These are phyloP conservation scores for Metschnikowia kunwiensis DNA, from an alignment of 805 yeast species.

Conservation along the genomic window DNA sequence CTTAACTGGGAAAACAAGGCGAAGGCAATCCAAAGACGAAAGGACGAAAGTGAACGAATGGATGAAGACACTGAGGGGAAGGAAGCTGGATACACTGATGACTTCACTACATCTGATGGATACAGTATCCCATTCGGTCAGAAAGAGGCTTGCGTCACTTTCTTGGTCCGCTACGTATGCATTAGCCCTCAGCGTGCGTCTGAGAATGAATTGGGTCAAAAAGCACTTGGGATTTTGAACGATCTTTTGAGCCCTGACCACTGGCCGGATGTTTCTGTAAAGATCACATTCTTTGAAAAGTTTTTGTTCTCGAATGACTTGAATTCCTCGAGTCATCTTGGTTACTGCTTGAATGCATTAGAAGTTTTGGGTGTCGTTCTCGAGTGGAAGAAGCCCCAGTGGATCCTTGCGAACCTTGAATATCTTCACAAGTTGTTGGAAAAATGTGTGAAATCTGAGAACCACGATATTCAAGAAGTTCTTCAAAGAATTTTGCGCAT, in stretches of 20 bases:
- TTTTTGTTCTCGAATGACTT: constrained; percentile 77
- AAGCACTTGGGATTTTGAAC: constrained; percentile 75
- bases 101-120: constrained; percentile 45
- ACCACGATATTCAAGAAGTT: constrained; percentile 83
- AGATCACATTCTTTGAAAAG: constrained; percentile 82
- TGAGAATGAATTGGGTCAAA: constrained; percentile 76
- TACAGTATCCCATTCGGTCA: constrained; percentile 71
- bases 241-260: constrained; percentile 65
- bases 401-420: constrained; percentile 73
- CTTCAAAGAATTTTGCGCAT: constrained; percentile 71
- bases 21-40: constrained; percentile 1
- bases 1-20: constrained; percentile 68
- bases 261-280: constrained; percentile 90
- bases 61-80: too few species aligned
- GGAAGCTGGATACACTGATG: constrained; percentile 19
- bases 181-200: constrained; percentile 80
- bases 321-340: constrained; percentile 62
- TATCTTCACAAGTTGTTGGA: constrained; percentile 73
- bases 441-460: constrained; percentile 76
- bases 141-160: constrained; percentile 87
- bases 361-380: constrained; percentile 84
- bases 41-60: not conserved
- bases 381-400: constrained; percentile 68
- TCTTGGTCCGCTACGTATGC: constrained; percentile 82
- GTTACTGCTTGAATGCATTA: constrained; percentile 83